Evolutionary conservation across 306 rosid genomes (phyloP), one percentile per base, ranked within the genome.

Genomic region (Arachis stenosperma): DNA sequence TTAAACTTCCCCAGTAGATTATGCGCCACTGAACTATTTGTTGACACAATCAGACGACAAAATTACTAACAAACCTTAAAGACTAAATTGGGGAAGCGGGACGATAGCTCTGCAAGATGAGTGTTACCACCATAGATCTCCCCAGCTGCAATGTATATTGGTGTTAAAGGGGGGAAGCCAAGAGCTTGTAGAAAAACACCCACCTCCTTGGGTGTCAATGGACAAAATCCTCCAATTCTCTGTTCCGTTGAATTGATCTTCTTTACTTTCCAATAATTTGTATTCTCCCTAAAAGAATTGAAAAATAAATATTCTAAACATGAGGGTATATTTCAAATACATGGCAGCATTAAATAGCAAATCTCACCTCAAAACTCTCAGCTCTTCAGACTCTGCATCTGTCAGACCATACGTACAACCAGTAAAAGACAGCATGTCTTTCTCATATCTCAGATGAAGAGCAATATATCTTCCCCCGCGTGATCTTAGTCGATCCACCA

Each of bases 401-500:
- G 86, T 90, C 84, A 92, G 83, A 69, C 98, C 97, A 81, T 85
- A 87, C 36, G 91, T 81, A 78, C 98, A 92, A 39, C 98, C 98
- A 7, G 98, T 92, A 79, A 90, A 92, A 76, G 98, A 82, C 76
- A 92, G 83, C 98, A 90, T 92, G 84, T 92, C 98, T 84, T 90
- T 90, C 88, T 92, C 98, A 70, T 87, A 92, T 87, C 97, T 87
- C 82, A 92, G 84, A 83, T 92, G 98, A 76, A 92, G 98, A 69
- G 97, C 93, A 70, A 92, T 92, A 78, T 92, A 92, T 86, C 88
- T 88, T 80, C 81, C 89, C 61, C 97, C 90, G 6, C 66, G 89
- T 76, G 90, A 79, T 82, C 89, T 89, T 80, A 92, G 88, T 58
- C 97, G 97, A 84, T 92, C 95, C 84, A 88, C 97, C 97, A 92